Conservation (phyloP, 371 early-diverging fungal genomes). For the Circinella umbellata region DNA sequence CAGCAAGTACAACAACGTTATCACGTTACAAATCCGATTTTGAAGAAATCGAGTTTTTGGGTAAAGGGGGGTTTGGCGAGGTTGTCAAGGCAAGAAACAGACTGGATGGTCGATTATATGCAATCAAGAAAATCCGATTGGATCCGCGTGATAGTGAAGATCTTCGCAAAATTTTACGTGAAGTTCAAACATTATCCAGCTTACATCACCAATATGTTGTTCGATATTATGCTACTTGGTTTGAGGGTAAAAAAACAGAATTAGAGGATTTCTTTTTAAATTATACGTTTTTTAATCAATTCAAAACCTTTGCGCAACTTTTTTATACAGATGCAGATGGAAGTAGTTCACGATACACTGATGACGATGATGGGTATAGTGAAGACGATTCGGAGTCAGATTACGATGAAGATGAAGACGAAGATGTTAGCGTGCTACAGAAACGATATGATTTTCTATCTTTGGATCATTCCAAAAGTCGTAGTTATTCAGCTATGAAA, state of each 20-base stretch:
- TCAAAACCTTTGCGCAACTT: background rate
- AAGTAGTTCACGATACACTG: slow-evolving; percentile 50
- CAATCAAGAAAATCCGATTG: slow-evolving; percentile 86
- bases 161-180: slow-evolving; percentile 83
- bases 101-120: slow-evolving; percentile 87
- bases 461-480: slow-evolving; percentile 51
- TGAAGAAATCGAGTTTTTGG: slow-evolving; percentile 92
- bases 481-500: slow-evolving; percentile 56
- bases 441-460: slow-evolving; percentile 63
- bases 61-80: slow-evolving; percentile 93
- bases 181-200: slow-evolving; percentile 89
- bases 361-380: slow-evolving; percentile 40
- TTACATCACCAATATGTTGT: slow-evolving; percentile 93
- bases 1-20: background rate
- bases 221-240: slow-evolving; percentile 95
- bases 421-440: slow-evolving; percentile 54
- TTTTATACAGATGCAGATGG: slow-evolving; percentile 46
- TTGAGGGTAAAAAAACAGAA: slow-evolving; percentile 61
- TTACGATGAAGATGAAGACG: slow-evolving; percentile 50
- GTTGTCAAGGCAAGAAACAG: slow-evolving; percentile 92
- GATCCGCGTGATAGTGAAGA: slow-evolving; percentile 80
- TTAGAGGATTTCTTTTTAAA: too few species aligned
- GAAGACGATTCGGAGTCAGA: slow-evolving; percentile 47
- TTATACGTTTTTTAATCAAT: background rate
- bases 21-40: slow-evolving; percentile 89